Evolutionary conservation across 371 early-diverging fungal species (phyloP), one percentile per base, ranked within the genome.

Genomic region (Thermomucor indicae-seudaticae): DNA sequence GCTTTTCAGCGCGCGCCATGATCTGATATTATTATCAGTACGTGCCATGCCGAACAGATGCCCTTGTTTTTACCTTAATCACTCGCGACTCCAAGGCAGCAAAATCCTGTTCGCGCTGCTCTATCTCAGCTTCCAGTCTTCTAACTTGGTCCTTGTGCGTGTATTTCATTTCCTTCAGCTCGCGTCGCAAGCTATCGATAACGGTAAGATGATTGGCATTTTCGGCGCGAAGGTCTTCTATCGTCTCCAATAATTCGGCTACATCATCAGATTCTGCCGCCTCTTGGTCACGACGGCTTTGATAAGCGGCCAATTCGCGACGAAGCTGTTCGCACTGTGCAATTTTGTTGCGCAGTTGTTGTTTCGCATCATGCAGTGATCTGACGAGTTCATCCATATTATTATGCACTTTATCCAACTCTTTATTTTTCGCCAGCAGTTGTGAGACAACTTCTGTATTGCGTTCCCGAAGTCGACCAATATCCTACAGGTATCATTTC

Each of bases 51-150:
- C 19, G 23, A 24, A 5, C 22, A 7, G 14, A 3, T 41, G 11
- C 28, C n/a, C n/a, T 32, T 46, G 14, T 20, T 11, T 41, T 16
- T 49, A 71, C 53, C 51, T 74, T 77, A 22, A 58, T 65, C 1
- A 78, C 52, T 32, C 67, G 61, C 4, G 46, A 54, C 35, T 72
- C 64, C 8, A 77, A 39, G 8, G 56, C 64, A 8, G 35, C 29
- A 37, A 70, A 53, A 20, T 75, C 75, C 6, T 56, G 62, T 37
- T 60, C 60, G 6, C 67, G 59, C 16, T 58, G 47, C 29, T 67
- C 58, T 4, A 74, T 28, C 20, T 58, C 68, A 8, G 34, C 23
- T 16, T 43, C 43, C 19, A 71, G 27, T 25, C 47, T 38, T 29
- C 38, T 41, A 20, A 59, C 47, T 12, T 58, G 44, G 4, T 58